These are phyloP conservation scores for Eragrostis curvula DNA, from an alignment of 176 grass and related monocot genomes.

Conservation along the genomic window DNA sequence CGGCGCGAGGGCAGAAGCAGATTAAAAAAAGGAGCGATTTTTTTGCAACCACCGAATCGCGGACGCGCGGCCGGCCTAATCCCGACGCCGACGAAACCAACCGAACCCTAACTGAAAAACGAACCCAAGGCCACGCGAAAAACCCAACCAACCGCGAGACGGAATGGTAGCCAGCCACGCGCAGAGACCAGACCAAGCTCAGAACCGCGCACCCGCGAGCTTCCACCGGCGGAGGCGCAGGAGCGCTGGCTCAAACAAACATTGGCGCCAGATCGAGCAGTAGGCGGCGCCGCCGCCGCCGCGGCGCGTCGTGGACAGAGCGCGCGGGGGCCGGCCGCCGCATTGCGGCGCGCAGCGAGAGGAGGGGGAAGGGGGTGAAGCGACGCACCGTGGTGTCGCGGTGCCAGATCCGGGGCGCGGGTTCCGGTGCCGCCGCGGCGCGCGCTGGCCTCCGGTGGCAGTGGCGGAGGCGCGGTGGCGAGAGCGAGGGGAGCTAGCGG, in stretches of 20 bases:
- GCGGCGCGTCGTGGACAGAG: not conserved
- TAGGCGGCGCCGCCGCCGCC: not conserved
- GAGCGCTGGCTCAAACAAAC: not conserved
- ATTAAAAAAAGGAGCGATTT: slow-evolving; percentile 17
- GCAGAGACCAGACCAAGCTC: not conserved
- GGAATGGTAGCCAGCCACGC: not conserved
- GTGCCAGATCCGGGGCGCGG: slow-evolving; percentile 38
- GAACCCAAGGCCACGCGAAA: not conserved
- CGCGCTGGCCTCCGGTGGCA: slow-evolving; percentile 48
- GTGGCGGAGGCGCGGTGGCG: not conserved
- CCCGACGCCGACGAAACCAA: not conserved
- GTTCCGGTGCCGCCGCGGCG: slow-evolving; percentile 30
- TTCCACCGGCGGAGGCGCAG: not conserved
- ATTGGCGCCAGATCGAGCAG: slow-evolving; percentile 31
- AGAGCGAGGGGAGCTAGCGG: slow-evolving; percentile 47
- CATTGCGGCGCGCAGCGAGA: slow-evolving; percentile 10
- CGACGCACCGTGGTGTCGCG: slow-evolving; percentile 43
- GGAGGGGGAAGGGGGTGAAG: not conserved
- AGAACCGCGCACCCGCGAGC: not conserved
- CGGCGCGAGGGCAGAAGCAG: slow-evolving; percentile 32
- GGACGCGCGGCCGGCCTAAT: not conserved
- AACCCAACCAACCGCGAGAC: not conserved
- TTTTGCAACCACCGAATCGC: not conserved
- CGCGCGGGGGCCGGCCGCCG: not conserved
- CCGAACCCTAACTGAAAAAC: slow-evolving; percentile 27